Percentiles rank a stretch among this genome's conserved stretches.
phyloP scores from a whole-genome alignment of 2,329 filamentous ascomycete genomes.

The Epichloe sibirici region DNA sequence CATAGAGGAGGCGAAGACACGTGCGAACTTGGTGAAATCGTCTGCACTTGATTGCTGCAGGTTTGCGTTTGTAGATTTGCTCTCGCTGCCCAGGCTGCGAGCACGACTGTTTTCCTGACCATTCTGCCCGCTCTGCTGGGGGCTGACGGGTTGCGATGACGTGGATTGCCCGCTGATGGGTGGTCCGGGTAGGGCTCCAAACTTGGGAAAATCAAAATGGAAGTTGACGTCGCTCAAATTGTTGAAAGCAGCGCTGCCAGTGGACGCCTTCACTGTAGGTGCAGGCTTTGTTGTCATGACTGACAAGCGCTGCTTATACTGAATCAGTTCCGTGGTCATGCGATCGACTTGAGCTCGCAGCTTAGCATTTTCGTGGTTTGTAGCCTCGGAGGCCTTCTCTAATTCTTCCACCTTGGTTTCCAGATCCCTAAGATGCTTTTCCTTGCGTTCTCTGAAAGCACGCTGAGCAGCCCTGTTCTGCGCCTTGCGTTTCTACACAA shows the following conservation, averaged over 20 bases:
- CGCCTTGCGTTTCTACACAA: slow-evolving; percentile 74
- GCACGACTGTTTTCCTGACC: slow-evolving; percentile 14
- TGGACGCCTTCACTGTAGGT: slow-evolving; percentile 26
- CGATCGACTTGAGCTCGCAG: slow-evolving; percentile 82
- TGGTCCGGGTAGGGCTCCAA: slow-evolving; percentile 58
- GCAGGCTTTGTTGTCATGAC: slow-evolving; percentile 32
- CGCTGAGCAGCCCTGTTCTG: slow-evolving; percentile 88
- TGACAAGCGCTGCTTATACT: slow-evolving; percentile 80
- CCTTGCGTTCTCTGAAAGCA: slow-evolving; percentile 88
- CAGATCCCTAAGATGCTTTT: slow-evolving; percentile 76
- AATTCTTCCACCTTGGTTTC: slow-evolving; percentile 66
- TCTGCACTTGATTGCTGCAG: slow-evolving; percentile 14
- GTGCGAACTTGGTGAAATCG: slow-evolving; percentile 42
- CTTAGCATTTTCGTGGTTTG: slow-evolving; percentile 74
- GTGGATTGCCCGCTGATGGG: slow-evolving; percentile 14
- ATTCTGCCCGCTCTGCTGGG: slow-evolving; percentile 15
- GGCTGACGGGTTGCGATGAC: slow-evolving; percentile 23
- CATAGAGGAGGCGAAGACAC: slow-evolving; percentile 47
- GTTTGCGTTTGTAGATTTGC: slow-evolving; percentile 12
- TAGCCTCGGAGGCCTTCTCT: slow-evolving; percentile 70
- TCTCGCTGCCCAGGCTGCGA: slow-evolving; percentile 18
- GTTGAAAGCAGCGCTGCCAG: slow-evolving; percentile 37
- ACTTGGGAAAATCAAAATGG: slow-evolving; percentile 91
- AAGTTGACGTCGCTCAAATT: slow-evolving; percentile 69
- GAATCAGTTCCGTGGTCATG: slow-evolving; percentile 70